Conservation (phyloP, 2,329 filamentous ascomycete species). For the Metarhizium humberi region DNA sequence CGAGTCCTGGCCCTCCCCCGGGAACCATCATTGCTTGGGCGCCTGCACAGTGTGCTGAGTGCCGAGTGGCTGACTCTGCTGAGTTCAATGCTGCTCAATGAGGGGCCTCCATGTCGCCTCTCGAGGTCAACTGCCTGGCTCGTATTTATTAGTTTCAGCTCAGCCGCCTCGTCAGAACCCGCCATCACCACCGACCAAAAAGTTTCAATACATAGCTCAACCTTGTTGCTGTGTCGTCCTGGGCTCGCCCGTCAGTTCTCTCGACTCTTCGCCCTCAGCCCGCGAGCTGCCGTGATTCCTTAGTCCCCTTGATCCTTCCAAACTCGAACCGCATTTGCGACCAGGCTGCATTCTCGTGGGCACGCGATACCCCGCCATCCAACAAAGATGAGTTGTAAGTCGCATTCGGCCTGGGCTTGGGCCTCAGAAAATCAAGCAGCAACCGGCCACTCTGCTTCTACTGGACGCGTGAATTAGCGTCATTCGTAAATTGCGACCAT, state of each 20-base stretch:
- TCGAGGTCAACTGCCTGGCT: too few species aligned
- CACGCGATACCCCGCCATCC: slow-evolving; percentile 16
- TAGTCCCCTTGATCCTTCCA: not conserved
- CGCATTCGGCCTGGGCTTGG: slow-evolving; percentile 2
- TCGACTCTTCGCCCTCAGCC: not conserved
- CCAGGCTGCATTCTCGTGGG: not conserved
- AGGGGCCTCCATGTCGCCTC: too few species aligned
- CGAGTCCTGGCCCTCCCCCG: too few species aligned
- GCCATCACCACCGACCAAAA: not conserved
- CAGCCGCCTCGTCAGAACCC: not conserved
- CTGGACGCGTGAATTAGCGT: not conserved
- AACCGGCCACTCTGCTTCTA: not conserved
- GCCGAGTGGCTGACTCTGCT: too few species aligned
- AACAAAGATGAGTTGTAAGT: slow-evolving; percentile 23
- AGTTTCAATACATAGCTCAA: not conserved
- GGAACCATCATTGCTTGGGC: too few species aligned
- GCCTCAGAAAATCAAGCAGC: not conserved
- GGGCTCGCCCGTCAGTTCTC: not conserved
- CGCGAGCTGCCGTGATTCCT: not conserved
- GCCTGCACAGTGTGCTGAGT: too few species aligned
- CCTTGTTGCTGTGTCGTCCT: not conserved
- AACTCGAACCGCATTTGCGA: not conserved
- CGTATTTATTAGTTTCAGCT: not conserved
- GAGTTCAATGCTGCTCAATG: too few species aligned
- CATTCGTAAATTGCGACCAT: not conserved